phyloP scores from a whole-genome alignment of 352 stramenopile species.

The Globisporangium cylindrosporum region DNA sequence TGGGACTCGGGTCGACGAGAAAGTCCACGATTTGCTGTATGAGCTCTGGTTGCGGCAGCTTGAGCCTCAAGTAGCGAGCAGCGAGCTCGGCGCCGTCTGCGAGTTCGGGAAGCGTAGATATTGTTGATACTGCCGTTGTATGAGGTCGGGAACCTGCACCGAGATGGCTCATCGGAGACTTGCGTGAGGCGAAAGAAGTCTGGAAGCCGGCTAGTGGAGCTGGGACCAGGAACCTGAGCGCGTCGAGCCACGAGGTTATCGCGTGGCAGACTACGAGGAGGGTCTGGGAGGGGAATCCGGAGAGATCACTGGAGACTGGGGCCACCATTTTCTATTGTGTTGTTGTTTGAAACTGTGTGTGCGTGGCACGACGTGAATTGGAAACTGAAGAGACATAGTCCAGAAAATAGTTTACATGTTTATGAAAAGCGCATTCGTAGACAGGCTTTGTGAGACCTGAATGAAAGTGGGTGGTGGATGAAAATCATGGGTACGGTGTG shows the following conservation, averaged over 20 bases:
- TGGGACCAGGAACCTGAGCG: not conserved
- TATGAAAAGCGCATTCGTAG: too few relatives aligned
- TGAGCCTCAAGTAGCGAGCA: not conserved
- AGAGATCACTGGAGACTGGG: not conserved
- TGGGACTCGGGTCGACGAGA: not conserved
- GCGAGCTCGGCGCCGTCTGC: not conserved
- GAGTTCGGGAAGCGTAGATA: not conserved
- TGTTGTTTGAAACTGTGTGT: not conserved
- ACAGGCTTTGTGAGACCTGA: too few relatives aligned
- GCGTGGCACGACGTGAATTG: not conserved
- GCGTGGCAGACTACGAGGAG: not conserved
- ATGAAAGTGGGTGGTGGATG: not conserved
- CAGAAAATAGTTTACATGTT: not conserved
- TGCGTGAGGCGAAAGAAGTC: not conserved
- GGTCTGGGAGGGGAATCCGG: not conserved
- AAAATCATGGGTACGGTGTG: not conserved
- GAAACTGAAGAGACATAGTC: not conserved
- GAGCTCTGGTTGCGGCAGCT: not conserved
- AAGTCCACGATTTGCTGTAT: constrained; percentile 1
- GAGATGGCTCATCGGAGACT: not conserved
- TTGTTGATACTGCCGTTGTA: not conserved
- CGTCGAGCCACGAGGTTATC: not conserved
- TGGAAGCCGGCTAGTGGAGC: not conserved
- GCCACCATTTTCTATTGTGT: not conserved
- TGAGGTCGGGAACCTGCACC: not conserved